Conservation (phyloP, 345 rosid genomes). For the Gossypium rotundifolium region DNA sequence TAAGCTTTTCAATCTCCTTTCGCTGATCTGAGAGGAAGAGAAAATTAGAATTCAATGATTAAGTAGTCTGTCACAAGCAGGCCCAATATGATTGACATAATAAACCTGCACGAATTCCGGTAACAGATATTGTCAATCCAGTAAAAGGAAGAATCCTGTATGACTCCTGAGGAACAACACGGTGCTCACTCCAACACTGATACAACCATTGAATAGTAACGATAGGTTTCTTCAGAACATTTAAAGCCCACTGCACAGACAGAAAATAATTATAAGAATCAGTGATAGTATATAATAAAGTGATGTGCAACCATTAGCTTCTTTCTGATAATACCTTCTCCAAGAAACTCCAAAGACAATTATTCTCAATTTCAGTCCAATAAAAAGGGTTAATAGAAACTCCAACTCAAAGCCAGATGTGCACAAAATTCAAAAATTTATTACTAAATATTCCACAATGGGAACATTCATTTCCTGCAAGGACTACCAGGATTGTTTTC, state of each 20-base stretch:
- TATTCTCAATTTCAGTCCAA: background rate
- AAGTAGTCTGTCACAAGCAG: constrained; percentile 12
- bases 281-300: constrained; percentile 2
- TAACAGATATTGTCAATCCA: constrained; percentile 77
- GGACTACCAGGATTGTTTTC: background rate
- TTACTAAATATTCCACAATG: background rate
- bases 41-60: constrained; percentile 22
- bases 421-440: background rate
- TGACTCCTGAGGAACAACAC: constrained; percentile 85
- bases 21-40: constrained; percentile 55
- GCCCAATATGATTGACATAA: constrained; percentile 10
- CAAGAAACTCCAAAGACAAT: constrained; percentile 3
- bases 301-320: constrained; percentile 10
- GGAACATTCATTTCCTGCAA: background rate
- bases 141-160: constrained; percentile 83
- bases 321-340: constrained; percentile 17
- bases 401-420: background rate
- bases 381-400: background rate
- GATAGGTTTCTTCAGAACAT: constrained; percentile 69
- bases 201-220: constrained; percentile 73
- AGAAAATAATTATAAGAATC: constrained; percentile 10
- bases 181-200: constrained; percentile 93
- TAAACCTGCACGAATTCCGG: constrained; percentile 71
- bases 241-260: constrained; percentile 77
- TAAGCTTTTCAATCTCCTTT: constrained; percentile 60